phyloP scores from a whole-genome alignment of 2,329 filamentous ascomycete genomes.

The Venturia carpophila region DNA sequence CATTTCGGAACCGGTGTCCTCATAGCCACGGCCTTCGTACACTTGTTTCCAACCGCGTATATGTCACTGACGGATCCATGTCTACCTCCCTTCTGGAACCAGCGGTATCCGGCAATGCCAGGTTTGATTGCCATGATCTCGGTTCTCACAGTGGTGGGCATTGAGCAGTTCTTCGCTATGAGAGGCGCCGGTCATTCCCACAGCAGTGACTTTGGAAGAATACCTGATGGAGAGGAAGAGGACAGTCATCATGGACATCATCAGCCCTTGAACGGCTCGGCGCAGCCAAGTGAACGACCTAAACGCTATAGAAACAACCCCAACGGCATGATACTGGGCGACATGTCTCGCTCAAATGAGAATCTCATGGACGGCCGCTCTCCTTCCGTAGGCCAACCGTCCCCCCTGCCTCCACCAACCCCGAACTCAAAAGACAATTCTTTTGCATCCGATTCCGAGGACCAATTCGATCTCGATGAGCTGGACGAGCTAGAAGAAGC shows the following conservation, averaged over 20 bases:
- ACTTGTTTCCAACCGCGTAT: constrained; percentile 56
- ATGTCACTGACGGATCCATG: constrained; percentile 54
- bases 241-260: constrained; percentile 9
- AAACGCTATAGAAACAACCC: constrained; percentile 10
- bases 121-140: constrained; percentile 76
- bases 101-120: constrained; percentile 70
- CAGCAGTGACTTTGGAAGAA: constrained; percentile 14
- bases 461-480: not conserved
- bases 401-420: constrained; percentile 14
- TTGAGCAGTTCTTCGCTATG: constrained; percentile 21
- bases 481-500: constrained; percentile 10
- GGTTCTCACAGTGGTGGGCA: constrained; percentile 45
- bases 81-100: constrained; percentile 70
- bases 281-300: not conserved
- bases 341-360: constrained; percentile 11
- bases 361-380: constrained; percentile 16
- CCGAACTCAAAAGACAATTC: not conserved
- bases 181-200: constrained; percentile 19
- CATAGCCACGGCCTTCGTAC: constrained; percentile 51
- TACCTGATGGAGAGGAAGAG: constrained; percentile 1
- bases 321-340: not conserved
- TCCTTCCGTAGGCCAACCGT: constrained; percentile 16
- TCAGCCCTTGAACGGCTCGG: not conserved
- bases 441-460: constrained; percentile 11
- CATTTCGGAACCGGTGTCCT: constrained; percentile 52